These are phyloP conservation scores for Candida boleticola DNA, from an alignment of 805 yeast genomes.

Conservation along the genomic window DNA sequence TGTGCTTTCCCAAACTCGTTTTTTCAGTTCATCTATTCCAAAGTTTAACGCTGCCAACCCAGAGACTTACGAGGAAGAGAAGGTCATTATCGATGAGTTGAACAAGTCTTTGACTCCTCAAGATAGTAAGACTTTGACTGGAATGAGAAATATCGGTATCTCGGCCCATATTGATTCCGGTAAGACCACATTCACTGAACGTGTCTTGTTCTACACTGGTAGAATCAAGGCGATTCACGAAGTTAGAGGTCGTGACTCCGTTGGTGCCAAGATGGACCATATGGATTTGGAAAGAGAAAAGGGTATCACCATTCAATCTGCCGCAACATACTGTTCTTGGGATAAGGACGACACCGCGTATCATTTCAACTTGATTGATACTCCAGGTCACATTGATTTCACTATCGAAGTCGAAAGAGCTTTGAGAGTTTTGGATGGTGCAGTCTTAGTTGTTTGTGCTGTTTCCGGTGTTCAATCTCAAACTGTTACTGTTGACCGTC, in stretches of 20 bases:
- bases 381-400: slow-evolving; percentile 99
- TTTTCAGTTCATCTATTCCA: slow-evolving; percentile 5
- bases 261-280: slow-evolving; percentile 99
- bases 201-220: slow-evolving; percentile 94
- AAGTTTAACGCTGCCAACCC: slow-evolving; percentile 21
- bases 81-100: slow-evolving; percentile 61
- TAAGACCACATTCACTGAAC: slow-evolving; percentile 96
- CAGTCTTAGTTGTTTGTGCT: slow-evolving; percentile 97
- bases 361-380: slow-evolving; percentile 93
- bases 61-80: slow-evolving; percentile 68
- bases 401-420: slow-evolving; percentile 99
- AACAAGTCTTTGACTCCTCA: slow-evolving; percentile 44
- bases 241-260: slow-evolving; percentile 94
- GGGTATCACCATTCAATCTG: slow-evolving; percentile 98
- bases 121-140: slow-evolving; percentile 51
- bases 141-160: slow-evolving; percentile 91
- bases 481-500: slow-evolving; percentile 98
- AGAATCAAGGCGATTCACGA: slow-evolving; percentile 96
- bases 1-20: too few species aligned
- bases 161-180: slow-evolving; percentile 99
- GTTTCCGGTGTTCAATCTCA: slow-evolving; percentile 98
- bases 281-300: slow-evolving; percentile 98
- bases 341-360: slow-evolving; percentile 64
- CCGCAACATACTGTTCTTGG: slow-evolving; percentile 99
- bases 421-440: slow-evolving; percentile 96